Conservation (phyloP, 768 basidiomycete genomes). For the Auriscalpium orientale region DNA sequence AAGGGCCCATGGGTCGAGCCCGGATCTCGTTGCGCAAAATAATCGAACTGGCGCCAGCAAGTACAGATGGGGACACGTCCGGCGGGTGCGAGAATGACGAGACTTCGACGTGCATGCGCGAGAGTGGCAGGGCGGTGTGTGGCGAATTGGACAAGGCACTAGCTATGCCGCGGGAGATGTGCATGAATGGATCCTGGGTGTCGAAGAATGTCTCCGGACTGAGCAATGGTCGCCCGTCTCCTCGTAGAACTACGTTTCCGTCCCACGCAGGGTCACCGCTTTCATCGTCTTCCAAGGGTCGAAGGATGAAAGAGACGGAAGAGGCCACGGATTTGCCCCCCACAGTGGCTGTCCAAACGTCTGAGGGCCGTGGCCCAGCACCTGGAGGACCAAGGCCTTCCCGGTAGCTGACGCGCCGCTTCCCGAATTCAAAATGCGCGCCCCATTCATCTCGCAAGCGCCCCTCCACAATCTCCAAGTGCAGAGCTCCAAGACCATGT, state of each 20-base stretch:
- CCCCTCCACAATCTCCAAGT: conserved; percentile 85
- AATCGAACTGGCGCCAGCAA: conserved; percentile 57
- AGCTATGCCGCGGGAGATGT: conserved; percentile 61
- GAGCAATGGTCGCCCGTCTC: conserved; percentile 41
- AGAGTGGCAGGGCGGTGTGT: conserved; percentile 66
- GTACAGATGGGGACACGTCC: conserved; percentile 39
- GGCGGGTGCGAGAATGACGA: conserved; percentile 34
- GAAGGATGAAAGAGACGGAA: conserved; percentile 46
- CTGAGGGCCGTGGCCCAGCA: conserved; percentile 22
- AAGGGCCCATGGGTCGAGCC: conserved; percentile 57
- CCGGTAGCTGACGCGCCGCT: conserved; percentile 73
- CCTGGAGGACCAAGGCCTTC: conserved; percentile 39
- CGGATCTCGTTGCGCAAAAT: conserved; percentile 57
- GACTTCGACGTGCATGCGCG: conserved; percentile 53
- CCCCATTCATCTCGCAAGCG: conserved; percentile 76
- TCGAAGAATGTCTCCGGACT: conserved; percentile 41
- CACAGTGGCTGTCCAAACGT: conserved; percentile 56
- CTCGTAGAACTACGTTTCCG: conserved; percentile 64
- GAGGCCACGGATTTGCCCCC: conserved; percentile 48
- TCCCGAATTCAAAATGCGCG: conserved; percentile 68
- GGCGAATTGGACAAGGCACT: conserved; percentile 73
- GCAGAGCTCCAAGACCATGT: conserved; percentile 78
- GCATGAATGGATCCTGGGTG: conserved; percentile 35
- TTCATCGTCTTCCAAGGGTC: conserved; percentile 47
- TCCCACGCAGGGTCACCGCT: conserved; percentile 65